A percentile compares a stretch with the other conserved stretches of the same genome.
Conservation (phyloP, 495 filamentous ascomycete genomes). For the Xylaria nigripes region DNA sequence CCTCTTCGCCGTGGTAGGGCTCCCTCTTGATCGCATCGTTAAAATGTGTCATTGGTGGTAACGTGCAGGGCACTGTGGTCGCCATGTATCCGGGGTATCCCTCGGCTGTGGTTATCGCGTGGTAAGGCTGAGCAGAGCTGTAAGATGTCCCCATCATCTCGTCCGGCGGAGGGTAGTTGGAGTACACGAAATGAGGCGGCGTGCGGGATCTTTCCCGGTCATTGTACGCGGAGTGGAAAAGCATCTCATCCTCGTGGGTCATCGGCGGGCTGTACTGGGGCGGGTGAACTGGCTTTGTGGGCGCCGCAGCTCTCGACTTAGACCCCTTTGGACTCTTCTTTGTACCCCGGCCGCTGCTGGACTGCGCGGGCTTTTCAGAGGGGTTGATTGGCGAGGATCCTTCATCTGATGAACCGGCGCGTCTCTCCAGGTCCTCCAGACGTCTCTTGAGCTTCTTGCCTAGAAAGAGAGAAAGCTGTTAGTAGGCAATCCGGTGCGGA, state of each 20-base stretch:
- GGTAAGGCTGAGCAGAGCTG: slow-evolving; percentile 52
- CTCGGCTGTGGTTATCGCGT: slow-evolving; percentile 55
- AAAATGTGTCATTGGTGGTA: slow-evolving; percentile 61
- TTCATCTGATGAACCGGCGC: slow-evolving; percentile 76
- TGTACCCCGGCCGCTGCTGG: slow-evolving; percentile 38
- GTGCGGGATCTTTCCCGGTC: slow-evolving; percentile 58
- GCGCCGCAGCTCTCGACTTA: slow-evolving; percentile 28
- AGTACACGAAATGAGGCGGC: slow-evolving; percentile 61
- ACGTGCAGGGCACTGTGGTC: slow-evolving; percentile 45
- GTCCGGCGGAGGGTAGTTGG: slow-evolving; percentile 59
- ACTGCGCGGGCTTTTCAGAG: slow-evolving; percentile 43
- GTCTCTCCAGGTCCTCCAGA: slow-evolving; percentile 89
- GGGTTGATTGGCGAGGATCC: slow-evolving; percentile 38
- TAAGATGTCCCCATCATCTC: slow-evolving; percentile 59
- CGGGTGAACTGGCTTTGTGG: slow-evolving; percentile 48
- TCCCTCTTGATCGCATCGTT: slow-evolving; percentile 55
- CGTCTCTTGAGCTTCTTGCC: slow-evolving; percentile 99
- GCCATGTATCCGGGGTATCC: slow-evolving; percentile 56
- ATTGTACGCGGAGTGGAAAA: slow-evolving; percentile 39
- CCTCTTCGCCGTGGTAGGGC: slow-evolving; percentile 52
- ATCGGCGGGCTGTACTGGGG: slow-evolving; percentile 59
- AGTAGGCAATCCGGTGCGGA: slow-evolving; percentile 1
- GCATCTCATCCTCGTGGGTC: slow-evolving; percentile 42
- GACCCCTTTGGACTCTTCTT: slow-evolving; percentile 41
- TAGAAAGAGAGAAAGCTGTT: slow-evolving; percentile 29